Conservation (phyloP, 257 asterid genomes). For the Coffea eugenioides region DNA sequence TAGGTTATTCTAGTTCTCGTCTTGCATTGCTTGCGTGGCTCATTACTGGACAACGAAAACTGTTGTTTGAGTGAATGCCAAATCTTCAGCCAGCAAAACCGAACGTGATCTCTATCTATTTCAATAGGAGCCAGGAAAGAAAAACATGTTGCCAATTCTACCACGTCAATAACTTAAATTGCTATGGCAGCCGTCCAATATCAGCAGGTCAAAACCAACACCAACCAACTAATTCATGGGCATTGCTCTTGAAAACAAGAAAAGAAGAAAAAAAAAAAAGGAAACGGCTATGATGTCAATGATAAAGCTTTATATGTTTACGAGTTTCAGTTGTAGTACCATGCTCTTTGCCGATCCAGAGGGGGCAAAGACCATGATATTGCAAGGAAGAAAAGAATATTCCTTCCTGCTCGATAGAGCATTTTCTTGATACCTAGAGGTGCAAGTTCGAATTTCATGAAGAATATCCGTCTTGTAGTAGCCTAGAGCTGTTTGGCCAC, state of each 20-base stretch:
- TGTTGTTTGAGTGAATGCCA: background rate
- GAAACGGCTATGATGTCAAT: no score
- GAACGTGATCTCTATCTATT: background rate
- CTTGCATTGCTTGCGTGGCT: constrained; percentile 17
- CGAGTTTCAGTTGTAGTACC: no score
- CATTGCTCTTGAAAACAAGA: background rate
- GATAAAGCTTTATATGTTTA: no score
- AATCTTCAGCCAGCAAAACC: background rate
- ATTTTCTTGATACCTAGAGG: no score
- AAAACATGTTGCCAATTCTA: constrained; percentile 4
- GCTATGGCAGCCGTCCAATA: background rate
- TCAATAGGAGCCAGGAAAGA: constrained; percentile 1
- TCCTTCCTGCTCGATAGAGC: no score
- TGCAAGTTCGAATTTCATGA: no score
- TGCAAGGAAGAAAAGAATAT: no score
- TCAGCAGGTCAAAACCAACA: background rate
- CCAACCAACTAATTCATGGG: background rate
- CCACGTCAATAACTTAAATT: constrained; percentile 5
- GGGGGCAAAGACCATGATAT: no score
- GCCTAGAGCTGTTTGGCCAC: no score
- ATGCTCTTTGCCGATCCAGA: no score
- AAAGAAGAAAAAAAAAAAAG: background rate
- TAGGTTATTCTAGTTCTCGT: background rate
- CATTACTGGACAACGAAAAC: constrained; percentile 4
- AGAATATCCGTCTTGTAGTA: no score